A percentile compares a stretch with the other conserved stretches of the same genome.
These are phyloP conservation scores for Cicer yamashitae DNA, from an alignment of 306 rosid species.

Conservation along the genomic window DNA sequence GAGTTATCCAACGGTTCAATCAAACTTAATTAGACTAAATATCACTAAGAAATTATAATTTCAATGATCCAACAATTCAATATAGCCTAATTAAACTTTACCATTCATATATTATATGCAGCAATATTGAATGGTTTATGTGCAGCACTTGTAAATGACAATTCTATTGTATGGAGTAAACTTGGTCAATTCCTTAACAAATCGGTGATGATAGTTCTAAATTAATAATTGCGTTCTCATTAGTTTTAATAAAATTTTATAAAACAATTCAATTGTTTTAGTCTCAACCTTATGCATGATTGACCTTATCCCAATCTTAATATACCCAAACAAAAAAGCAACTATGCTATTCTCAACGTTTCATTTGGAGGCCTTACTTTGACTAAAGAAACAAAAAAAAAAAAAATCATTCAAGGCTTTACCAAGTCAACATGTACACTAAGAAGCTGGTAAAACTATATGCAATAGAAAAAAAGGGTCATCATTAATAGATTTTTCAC, in stretches of 20 bases:
- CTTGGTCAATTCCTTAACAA: conserved; percentile 1
- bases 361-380: background rate
- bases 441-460: conserved; percentile 10
- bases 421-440: conserved; percentile 2
- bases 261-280: background rate
- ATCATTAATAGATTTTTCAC: no score
- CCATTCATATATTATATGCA: no score
- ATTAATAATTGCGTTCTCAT: background rate
- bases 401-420: background rate
- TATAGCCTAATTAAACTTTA: no score
- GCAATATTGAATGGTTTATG: no score
- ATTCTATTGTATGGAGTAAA: no score
- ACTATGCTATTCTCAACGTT: background rate
- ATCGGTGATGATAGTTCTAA: background rate
- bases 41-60: no score
- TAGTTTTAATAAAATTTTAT: background rate
- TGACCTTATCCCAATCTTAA: background rate
- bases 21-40: no score
- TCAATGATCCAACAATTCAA: no score
- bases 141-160: no score
- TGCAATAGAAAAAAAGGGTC: background rate
- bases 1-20: no score
- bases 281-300: background rate
- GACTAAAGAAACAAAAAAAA: background rate
- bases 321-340: background rate